These are phyloP conservation scores for Ustilago hordei DNA, from an alignment of 1,284 basidiomycete genomes.

Conservation along the genomic window DNA sequence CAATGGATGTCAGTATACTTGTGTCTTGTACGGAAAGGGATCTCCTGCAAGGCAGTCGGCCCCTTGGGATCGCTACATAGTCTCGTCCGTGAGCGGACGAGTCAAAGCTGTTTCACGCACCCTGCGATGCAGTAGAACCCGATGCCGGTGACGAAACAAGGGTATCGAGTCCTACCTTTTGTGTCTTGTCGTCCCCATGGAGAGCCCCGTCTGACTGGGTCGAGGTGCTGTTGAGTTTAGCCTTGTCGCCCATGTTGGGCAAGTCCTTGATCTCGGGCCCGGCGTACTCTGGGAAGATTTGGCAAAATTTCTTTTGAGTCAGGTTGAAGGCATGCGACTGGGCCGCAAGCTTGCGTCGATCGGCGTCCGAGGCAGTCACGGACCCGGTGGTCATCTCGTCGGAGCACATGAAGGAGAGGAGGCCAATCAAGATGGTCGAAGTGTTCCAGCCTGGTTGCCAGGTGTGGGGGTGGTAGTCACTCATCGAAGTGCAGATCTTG, in stretches of 20 bases:
- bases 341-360: constrained; percentile 81
- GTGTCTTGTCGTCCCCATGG: constrained; percentile 19
- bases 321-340: constrained; percentile 89
- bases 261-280: constrained; percentile 43
- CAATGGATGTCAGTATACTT: constrained; percentile 6
- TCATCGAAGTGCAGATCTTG: constrained; percentile 77
- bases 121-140: constrained; percentile 42
- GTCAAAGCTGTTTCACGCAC: constrained; percentile 23
- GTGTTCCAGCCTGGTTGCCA: constrained; percentile 94
- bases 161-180: constrained; percentile 48
- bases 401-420: constrained; percentile 93
- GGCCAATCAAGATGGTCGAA: constrained; percentile 91
- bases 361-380: constrained; percentile 81
- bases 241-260: constrained; percentile 66
- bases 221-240: constrained; percentile 13
- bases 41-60: constrained; percentile 14
- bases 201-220: constrained; percentile 4
- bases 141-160: constrained; percentile 38
- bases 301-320: constrained; percentile 78
- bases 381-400: constrained; percentile 97
- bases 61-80: neutral
- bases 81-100: neutral
- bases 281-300: constrained; percentile 65
- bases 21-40: neutral
- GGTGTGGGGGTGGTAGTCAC: constrained; percentile 82